Base-by-base conservation (phyloP, 768 basidiomycete genomes). In the Podaxis sp. region DNA sequence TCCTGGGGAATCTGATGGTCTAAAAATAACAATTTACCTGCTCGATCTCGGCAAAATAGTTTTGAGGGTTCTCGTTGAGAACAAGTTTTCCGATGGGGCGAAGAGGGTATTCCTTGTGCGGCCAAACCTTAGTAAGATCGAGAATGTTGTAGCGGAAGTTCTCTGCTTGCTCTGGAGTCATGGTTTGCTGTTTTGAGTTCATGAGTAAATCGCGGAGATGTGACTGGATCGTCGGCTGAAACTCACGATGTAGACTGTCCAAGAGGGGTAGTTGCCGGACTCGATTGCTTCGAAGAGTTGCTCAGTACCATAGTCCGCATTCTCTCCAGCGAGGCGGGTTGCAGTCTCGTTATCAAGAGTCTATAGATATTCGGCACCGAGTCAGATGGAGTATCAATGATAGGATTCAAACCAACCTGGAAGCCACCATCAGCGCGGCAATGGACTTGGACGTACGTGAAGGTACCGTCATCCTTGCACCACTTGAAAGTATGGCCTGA, bases 11-110 rank as follows among this genome's bases (percentile, higher is more conserved):
- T 73, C 65, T 24, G 28, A 55, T 20, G 20, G 44, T 24, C 26
- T 26, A 41, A 55, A 41, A 38, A 66, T 67, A 71, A 46, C 26
- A 36, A 64, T 81, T 66, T 38, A 91, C 90, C 80, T 98, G 95
- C 75, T 99, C 96, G 51, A 95, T 88, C 78, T 98, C 96, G 56
- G 94, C 88, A 63, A 97, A 97, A 84, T 94, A 97, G 79, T 94
- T 93, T 72, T 88, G 79, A 20, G 83, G 80, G 71, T 91, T 90
- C 75, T 90, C 83, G 73, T 93, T 84, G 66, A 93, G 83, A 22
- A 91, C 89, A 60, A 97, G 78, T 73, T 88, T 94, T 69, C 95
- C 96, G 66, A 98, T 76, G 46, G 87, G 89, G 66, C 94, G 89
- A 66, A 97, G 82, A n/a, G 96, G 96, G 78, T 83, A 95, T 8